These are phyloP conservation scores for Gossypium davidsonii DNA, from an alignment of 441 rosid genomes.

Conservation along the genomic window DNA sequence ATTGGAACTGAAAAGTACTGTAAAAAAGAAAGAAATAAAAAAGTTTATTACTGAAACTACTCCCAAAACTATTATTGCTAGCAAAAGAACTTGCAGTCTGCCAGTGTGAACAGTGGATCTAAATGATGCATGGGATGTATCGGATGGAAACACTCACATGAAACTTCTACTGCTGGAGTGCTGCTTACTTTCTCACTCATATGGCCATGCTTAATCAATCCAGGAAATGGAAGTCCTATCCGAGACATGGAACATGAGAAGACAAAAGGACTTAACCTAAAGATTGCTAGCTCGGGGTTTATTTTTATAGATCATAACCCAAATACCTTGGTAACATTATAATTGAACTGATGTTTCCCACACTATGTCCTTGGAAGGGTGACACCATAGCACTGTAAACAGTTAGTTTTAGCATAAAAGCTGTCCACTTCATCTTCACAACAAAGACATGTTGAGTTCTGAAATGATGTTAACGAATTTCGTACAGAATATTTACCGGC, in stretches of 20 bases:
- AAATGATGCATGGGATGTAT: background rate
- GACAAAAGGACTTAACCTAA: background rate
- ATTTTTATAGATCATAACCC: background rate
- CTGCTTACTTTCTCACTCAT: background rate
- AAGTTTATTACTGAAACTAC: background rate
- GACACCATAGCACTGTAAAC: background rate
- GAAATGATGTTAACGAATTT: background rate
- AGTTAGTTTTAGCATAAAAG: background rate
- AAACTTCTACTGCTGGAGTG: background rate
- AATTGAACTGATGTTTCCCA: background rate
- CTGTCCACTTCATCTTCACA: background rate
- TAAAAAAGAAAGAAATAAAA: background rate
- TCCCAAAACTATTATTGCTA: background rate
- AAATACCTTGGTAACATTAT: background rate
- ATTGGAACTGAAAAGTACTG: background rate
- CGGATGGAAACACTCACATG: background rate
- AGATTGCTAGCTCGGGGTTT: background rate
- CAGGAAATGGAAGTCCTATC: background rate
- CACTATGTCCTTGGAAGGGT: background rate
- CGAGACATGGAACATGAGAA: conserved; percentile 1
- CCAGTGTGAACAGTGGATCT: background rate
- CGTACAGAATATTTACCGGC: background rate
- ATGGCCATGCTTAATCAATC: conserved; percentile 3
- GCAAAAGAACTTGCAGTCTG: background rate
- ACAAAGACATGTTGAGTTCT: background rate